Base-by-base conservation (phyloP, 2,329 filamentous ascomycete species). In the Aspergillus pseudonomiae region DNA sequence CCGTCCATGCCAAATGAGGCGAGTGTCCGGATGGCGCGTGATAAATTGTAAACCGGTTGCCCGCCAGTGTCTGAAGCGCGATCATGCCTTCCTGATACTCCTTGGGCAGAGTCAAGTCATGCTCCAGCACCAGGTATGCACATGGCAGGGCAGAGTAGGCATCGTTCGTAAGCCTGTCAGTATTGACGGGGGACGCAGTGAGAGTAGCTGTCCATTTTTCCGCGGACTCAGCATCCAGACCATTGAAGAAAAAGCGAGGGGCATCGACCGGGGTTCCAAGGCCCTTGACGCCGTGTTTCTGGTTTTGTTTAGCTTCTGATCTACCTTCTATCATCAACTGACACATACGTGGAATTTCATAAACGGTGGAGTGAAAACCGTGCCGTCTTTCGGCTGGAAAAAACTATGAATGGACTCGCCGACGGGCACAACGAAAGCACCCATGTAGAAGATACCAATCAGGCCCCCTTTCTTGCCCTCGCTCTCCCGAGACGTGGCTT, bases 1-100 rank as follows among this genome's bases (percentile, higher is more conserved):
- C 60, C 4, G 70, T 77, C 75, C 74, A 77, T 32, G 69, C 76
- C 7, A 78, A 53, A 60, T 75, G 72, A 12, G 74, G 74, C 4
- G 72, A 77, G 58, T 77, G 76, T 4, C 74, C 73, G 7, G 72
- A 54, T 0, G 69, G 62, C 0, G 68, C 71, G 24, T 48, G 57
- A 59, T 75, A 76, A 2, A 74, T 48, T 0, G 64, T 74, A 46
- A 76, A 75, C 0, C 59, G 52, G 9, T 41, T 41, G 7, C 39
- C 39, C 3, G 14, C 14, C 39, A 1, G 16, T 3, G 19, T 6
- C 12, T 34, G n/a, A 3, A 67, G 45, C 1, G 67, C 67, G 1
- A 71, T 66, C 74, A 78, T 78, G 0, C 56, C 59, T 52, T 78
- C 73, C 16, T 78, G 74, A 43, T 75, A 76, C 11, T 69, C 71